A percentile compares a stretch with the other conserved stretches of the same genome.
phyloP scores from a whole-genome alignment of 495 filamentous ascomycete genomes.

The Annulohypoxylon stygium region DNA sequence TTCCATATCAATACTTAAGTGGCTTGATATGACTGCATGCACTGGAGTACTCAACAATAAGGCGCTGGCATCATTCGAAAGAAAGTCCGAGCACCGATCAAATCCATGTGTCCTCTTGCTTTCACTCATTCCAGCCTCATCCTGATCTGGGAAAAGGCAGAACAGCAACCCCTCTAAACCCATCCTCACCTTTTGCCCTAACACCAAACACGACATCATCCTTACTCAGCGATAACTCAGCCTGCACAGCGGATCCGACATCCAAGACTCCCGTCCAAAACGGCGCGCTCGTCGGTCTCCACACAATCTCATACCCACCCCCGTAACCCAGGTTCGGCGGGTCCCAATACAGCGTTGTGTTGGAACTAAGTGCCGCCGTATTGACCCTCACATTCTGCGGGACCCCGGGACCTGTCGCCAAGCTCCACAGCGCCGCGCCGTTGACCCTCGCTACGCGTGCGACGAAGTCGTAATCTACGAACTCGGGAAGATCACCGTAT shows the following conservation, averaged over 20 bases:
- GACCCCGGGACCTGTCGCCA: slow-evolving; percentile 61
- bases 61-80: not conserved
- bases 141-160: slow-evolving; percentile 45
- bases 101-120: not conserved
- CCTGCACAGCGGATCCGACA: slow-evolving; percentile 56
- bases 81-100: not conserved
- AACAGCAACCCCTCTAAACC: slow-evolving; percentile 50
- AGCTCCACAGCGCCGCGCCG: slow-evolving; percentile 62
- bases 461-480: slow-evolving; percentile 65
- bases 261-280: slow-evolving; percentile 61
- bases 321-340: slow-evolving; percentile 33
- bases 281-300: slow-evolving; percentile 60
- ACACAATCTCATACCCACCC: slow-evolving; percentile 64
- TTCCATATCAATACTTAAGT: not conserved
- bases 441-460: slow-evolving; percentile 65
- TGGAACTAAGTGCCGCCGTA: slow-evolving; percentile 57
- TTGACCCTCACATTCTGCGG: slow-evolving; percentile 62
- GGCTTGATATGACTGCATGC: not conserved
- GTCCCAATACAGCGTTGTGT: slow-evolving; percentile 61
- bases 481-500: slow-evolving; percentile 66
- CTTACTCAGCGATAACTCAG: slow-evolving; percentile 61
- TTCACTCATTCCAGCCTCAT: not conserved
- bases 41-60: too few species aligned
- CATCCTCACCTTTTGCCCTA: slow-evolving; percentile 60
- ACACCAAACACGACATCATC: slow-evolving; percentile 68